These are phyloP conservation scores for Penicillium simplicissimum DNA, from an alignment of 495 filamentous ascomycete species.

Conservation along the genomic window DNA sequence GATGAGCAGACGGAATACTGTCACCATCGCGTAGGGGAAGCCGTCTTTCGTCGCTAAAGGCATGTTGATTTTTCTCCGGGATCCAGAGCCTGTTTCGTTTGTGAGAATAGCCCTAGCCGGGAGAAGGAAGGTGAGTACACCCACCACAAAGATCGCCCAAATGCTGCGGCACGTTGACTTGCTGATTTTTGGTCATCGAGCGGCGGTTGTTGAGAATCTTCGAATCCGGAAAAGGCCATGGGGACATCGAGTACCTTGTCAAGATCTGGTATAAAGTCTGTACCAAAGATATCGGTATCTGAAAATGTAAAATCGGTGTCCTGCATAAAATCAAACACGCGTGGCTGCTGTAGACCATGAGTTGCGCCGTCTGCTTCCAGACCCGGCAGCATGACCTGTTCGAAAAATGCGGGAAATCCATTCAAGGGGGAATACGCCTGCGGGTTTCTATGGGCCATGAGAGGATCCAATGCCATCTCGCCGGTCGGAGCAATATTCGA, in stretches of 20 bases:
- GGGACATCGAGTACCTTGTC: slow-evolving; percentile 22
- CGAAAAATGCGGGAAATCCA: slow-evolving; percentile 30
- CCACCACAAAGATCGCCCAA: slow-evolving; percentile 29
- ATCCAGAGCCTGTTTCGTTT: slow-evolving; percentile 25
- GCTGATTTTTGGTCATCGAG: slow-evolving; percentile 21
- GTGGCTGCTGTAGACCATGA: slow-evolving; percentile 25
- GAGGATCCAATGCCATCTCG: slow-evolving; percentile 5
- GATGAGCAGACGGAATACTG: slow-evolving; percentile 22
- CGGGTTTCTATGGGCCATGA: not conserved
- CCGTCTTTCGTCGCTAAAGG: slow-evolving; percentile 25
- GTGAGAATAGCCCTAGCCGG: not conserved
- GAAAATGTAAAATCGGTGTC: slow-evolving; percentile 23
- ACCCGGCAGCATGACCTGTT: slow-evolving; percentile 29
- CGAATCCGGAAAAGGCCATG: slow-evolving; percentile 5
- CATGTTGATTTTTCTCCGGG: slow-evolving; percentile 33
- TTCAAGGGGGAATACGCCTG: slow-evolving; percentile 7
- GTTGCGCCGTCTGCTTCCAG: not conserved
- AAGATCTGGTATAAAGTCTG: slow-evolving; percentile 26
- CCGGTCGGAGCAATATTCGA: not conserved
- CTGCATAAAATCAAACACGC: slow-evolving; percentile 31
- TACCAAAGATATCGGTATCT: slow-evolving; percentile 24
- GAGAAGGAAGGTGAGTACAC: not conserved
- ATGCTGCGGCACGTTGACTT: slow-evolving; percentile 26
- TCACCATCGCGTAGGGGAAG: slow-evolving; percentile 30
- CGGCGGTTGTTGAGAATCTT: slow-evolving; percentile 6